Percentiles rank a stretch among this genome's conserved stretches.
Conservation (phyloP, 768 basidiomycete species). For the Mycena alexandri region DNA sequence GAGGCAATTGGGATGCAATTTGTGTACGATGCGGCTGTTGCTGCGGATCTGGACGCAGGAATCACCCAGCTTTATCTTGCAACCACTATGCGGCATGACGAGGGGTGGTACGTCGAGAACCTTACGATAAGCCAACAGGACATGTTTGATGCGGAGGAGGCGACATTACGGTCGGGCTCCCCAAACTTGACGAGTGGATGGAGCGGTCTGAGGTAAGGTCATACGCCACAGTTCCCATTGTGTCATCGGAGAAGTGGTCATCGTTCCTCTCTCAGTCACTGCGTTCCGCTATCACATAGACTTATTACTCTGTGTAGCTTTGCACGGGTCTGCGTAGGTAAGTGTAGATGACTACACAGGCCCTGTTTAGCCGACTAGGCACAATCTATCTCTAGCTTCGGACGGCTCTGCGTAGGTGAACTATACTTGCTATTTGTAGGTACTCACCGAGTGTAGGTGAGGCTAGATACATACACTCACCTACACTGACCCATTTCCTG, state of each 20-base stretch:
- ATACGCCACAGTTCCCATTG: slow-evolving; percentile 22
- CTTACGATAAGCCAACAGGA: background rate
- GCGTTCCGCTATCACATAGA: too few relatives aligned
- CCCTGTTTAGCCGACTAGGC: too few relatives aligned
- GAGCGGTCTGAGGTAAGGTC: background rate
- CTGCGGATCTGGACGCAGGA: slow-evolving; percentile 36
- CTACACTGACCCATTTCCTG: too few relatives aligned
- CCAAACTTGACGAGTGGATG: slow-evolving; percentile 17
- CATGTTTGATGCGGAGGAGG: slow-evolving; percentile 18
- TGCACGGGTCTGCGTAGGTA: too few relatives aligned
- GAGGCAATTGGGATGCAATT: slow-evolving; percentile 38
- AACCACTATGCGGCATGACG: slow-evolving; percentile 18
- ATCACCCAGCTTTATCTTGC: slow-evolving; percentile 9
- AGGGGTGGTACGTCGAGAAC: slow-evolving; percentile 24
- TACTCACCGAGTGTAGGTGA: too few relatives aligned
- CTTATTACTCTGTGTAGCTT: too few relatives aligned
- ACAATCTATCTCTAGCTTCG: too few relatives aligned
- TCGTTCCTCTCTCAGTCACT: background rate
- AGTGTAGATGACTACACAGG: too few relatives aligned
- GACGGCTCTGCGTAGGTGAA: too few relatives aligned
- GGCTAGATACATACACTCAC: too few relatives aligned
- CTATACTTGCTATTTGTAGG: too few relatives aligned
- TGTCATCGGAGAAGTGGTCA: slow-evolving; percentile 5
- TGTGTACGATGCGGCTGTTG: slow-evolving; percentile 36
- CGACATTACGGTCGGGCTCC: slow-evolving; percentile 2